Evolutionary conservation across 768 basidiomycete genomes (phyloP), one percentile per base, ranked within the genome.

Genomic region (Phylloporus scabripes): DNA sequence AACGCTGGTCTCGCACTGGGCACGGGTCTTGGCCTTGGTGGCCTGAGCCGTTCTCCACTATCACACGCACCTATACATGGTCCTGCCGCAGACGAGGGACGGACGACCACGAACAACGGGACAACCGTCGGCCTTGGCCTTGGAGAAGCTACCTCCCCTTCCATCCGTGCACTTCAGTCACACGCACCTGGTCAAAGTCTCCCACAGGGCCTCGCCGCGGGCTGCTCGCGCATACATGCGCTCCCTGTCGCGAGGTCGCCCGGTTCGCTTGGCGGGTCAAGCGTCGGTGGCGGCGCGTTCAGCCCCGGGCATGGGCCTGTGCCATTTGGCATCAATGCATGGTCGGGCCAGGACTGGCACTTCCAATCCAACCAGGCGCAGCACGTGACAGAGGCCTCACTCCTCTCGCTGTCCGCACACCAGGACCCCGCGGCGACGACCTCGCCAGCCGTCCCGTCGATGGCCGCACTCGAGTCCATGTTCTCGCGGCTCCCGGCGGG

Each of bases 151-250:
- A 67, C 82, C 1, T 85, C 83, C 12, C 87, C 92, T 0, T 78
- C 81, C 23, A 73, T 86, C 23, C 77, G 83, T n/a, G 92, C 90
- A 1, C 72, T 94, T 36, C 87, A 91, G 60, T 74, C 83, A 15
- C 92, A 94, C 56, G 91, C 90, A 1, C 92, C 93, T 0, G 92
- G 92, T 1, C 90, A 93, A 68, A 86, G 83, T 67, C 74, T 95
- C 11, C 92, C 94, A 1, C 92, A 94, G 48, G 93, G 93, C 29
- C 78, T 97, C 24, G 93, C 92, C 0, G 90, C 90, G 0, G 93
- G 92, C 0, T 84, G 92, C 62, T 92, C 89, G 24, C 77, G 92
- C 50, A 85, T 97, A 49, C 93, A 97, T 57, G 85, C 92, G 1
- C 70, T 76, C 23, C 76, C 78, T 0, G 64, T 60, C n/a, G 41